Evolutionary conservation across 305 asterid species (phyloP).

Genomic region (Fraxinus ornus): DNA sequence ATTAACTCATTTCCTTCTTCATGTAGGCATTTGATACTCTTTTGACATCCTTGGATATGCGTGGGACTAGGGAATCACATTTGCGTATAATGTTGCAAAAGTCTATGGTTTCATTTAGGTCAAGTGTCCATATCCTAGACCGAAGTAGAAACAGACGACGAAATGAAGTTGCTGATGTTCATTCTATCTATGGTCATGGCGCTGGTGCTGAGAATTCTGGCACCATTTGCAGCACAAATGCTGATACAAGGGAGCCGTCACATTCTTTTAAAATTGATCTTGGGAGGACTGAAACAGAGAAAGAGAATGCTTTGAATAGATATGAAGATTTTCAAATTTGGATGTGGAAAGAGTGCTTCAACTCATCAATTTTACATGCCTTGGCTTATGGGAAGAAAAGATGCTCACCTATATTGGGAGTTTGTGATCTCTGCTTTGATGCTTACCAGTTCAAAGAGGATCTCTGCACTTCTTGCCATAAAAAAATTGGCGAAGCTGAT

Average conservation of each 20-base stretch:
- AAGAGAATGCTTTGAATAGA: constrained; percentile 54
- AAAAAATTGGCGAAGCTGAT: constrained; percentile 25
- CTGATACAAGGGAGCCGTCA: constrained; percentile 58
- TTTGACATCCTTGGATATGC: constrained; percentile 70
- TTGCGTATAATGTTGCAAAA: constrained; percentile 85
- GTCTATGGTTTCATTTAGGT: constrained; percentile 70
- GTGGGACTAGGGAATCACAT: constrained; percentile 95
- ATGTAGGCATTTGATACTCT: constrained; percentile 85
- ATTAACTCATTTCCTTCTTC: constrained; percentile 9
- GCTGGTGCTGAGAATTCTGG: constrained; percentile 52
- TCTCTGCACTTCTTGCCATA: constrained; percentile 51
- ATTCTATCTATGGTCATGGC: constrained; percentile 33
- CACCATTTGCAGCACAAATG: constrained; percentile 47
- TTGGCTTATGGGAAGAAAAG: constrained; percentile 58
- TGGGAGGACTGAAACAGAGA: constrained; percentile 63
- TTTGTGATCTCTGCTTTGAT: constrained; percentile 62
- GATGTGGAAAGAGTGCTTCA: constrained; percentile 85
- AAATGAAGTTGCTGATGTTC: constrained; percentile 43
- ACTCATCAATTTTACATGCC: constrained; percentile 48
- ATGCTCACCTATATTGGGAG: constrained; percentile 58
- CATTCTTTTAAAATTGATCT: constrained; percentile 66
- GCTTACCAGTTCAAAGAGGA: constrained; percentile 42
- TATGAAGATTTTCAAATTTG: constrained; percentile 69
- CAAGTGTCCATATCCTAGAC: constrained; percentile 34
- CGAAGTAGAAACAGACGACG: constrained; percentile 19